phyloP scores from a whole-genome alignment of 2,329 filamentous ascomycete species.

The Calonectria pauciramosa region DNA sequence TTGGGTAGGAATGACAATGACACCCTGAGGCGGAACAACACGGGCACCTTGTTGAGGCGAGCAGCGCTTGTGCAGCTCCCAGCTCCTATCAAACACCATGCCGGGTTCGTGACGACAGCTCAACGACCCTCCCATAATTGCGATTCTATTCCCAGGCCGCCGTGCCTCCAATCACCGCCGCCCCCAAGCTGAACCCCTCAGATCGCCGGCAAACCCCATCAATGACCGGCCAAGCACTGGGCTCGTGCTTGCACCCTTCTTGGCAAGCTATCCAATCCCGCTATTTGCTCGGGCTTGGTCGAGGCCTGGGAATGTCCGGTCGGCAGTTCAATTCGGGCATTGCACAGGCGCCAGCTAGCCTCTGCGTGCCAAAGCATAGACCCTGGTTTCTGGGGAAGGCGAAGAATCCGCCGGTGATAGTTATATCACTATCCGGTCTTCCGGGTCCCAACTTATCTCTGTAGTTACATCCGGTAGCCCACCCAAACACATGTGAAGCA shows the following conservation, averaged over 20 bases:
- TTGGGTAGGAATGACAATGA: constrained; percentile 14
- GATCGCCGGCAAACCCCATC: constrained; percentile 2
- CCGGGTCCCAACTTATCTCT: constrained; percentile 1
- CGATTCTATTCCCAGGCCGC: constrained; percentile 4
- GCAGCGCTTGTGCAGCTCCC: not conserved
- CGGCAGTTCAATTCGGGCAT: constrained; percentile 14
- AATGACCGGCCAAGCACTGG: constrained; percentile 3
- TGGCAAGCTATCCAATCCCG: not conserved
- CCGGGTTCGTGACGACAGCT: constrained; percentile 2
- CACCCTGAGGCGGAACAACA: not conserved
- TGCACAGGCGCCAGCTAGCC: not conserved
- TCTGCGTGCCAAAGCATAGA: not conserved
- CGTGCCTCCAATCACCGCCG: not conserved
- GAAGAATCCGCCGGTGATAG: not conserved
- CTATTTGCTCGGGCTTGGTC: not conserved
- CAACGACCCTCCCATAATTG: constrained; percentile 3
- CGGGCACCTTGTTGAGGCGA: constrained; percentile 11
- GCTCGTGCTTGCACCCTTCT: constrained; percentile 21
- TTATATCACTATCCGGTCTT: constrained; percentile 3
- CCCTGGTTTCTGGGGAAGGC: constrained; percentile 8
- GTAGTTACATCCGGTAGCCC: constrained; percentile 18
- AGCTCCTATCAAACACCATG: not conserved
- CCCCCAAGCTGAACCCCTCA: constrained; percentile 15
- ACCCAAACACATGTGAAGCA: constrained; percentile 16
- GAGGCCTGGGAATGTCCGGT: constrained; percentile 11